Conservation (phyloP, 768 basidiomycete genomes). For the Phylloporus scabripes region DNA sequence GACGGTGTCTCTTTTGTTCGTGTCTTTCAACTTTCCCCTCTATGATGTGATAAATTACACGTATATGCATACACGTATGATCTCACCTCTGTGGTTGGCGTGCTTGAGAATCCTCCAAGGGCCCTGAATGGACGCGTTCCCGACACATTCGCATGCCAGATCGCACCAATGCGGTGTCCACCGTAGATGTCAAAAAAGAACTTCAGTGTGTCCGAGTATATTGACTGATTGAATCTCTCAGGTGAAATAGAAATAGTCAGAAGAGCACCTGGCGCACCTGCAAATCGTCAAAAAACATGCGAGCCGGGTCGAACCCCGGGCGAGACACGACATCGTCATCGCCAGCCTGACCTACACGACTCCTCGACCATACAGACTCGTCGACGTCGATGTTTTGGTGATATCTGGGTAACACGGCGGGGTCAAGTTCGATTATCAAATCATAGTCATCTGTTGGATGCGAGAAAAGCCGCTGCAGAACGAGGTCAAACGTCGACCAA, state of each 20-base stretch:
- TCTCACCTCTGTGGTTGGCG: slow-evolving; percentile 41
- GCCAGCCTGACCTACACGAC: slow-evolving; percentile 25
- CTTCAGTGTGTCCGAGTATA: slow-evolving; percentile 71
- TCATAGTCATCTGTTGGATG: slow-evolving; percentile 86
- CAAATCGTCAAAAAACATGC: slow-evolving; percentile 61
- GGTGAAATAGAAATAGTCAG: neutral
- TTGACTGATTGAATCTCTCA: slow-evolving; percentile 38
- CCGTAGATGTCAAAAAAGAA: slow-evolving; percentile 85
- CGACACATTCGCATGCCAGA: slow-evolving; percentile 78
- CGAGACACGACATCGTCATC: slow-evolving; percentile 32
- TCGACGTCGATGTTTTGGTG: slow-evolving; percentile 62
- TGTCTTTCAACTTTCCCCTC: slow-evolving; percentile 32
- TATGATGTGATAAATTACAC: slow-evolving; percentile 9
- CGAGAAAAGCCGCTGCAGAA: slow-evolving; percentile 67
- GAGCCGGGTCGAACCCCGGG: slow-evolving; percentile 80
- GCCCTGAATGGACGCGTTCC: slow-evolving; percentile 69
- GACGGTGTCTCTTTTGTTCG: slow-evolving; percentile 54
- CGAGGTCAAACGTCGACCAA: neutral
- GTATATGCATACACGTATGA: neutral
- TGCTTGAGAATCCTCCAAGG: slow-evolving; percentile 72
- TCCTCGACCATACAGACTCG: slow-evolving; percentile 39
- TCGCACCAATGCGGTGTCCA: slow-evolving; percentile 69
- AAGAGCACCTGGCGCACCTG: slow-evolving; percentile 45
- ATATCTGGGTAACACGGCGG: slow-evolving; percentile 61
- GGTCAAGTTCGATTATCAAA: slow-evolving; percentile 71